phyloP scores from a whole-genome alignment of 805 yeast species.

The Candida suzukii region DNA sequence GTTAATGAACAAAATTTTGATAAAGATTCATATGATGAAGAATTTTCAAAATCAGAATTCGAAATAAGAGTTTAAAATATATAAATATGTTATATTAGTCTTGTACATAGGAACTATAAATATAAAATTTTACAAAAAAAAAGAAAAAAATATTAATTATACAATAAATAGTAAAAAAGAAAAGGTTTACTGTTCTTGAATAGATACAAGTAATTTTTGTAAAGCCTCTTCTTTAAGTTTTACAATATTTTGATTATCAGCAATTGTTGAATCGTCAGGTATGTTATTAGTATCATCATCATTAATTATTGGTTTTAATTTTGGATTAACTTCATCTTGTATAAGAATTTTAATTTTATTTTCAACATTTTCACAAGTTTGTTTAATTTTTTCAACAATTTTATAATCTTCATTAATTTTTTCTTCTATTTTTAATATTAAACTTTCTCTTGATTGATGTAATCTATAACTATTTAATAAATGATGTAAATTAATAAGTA shows the following conservation, averaged over 20 bases:
- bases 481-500: constrained; percentile 87
- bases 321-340: constrained; percentile 10
- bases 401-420: constrained; percentile 39
- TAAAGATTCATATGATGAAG: constrained; percentile 2
- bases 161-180: background rate
- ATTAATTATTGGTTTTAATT: constrained; percentile 1
- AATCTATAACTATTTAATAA: constrained; percentile 87
- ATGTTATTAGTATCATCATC: constrained; percentile 4
- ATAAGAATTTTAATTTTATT: constrained; percentile 23
- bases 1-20: constrained; percentile 13
- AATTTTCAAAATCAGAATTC: background rate
- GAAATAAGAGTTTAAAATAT: background rate
- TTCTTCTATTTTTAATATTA: constrained; percentile 65
- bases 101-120: background rate
- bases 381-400: constrained; percentile 36
- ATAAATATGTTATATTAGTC: background rate
- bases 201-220: background rate
- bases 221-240: background rate
- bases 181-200: background rate
- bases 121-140: too few species aligned
- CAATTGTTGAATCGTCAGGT: background rate
- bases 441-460: constrained; percentile 88
- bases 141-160: too few species aligned
- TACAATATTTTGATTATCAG: background rate
- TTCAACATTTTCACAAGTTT: constrained; percentile 33